Evolutionary conservation across 176 grass and related monocot genomes (phyloP).

Genomic region (Aegilops tauschii): DNA sequence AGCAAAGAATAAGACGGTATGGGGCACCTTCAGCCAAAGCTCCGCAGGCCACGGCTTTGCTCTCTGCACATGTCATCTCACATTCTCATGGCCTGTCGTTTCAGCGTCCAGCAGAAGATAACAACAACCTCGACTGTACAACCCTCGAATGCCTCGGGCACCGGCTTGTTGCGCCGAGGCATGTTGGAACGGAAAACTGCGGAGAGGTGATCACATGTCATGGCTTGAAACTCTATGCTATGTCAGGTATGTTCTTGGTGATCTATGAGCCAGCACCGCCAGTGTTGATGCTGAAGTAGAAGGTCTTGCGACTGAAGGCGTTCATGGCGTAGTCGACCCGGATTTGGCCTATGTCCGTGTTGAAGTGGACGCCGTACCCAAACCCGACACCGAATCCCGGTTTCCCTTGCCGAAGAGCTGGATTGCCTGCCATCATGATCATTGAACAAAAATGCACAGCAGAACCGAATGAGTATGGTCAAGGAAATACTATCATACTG

Average conservation of each 20-base stretch:
- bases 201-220: neutral
- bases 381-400: slow-evolving; percentile 84
- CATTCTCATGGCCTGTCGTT: neutral
- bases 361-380: slow-evolving; percentile 81
- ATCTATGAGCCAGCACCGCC: slow-evolving; percentile 50
- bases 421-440: slow-evolving; percentile 61
- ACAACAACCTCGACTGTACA: slow-evolving; percentile 29
- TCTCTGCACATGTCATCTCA: neutral
- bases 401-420: slow-evolving; percentile 80
- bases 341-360: slow-evolving; percentile 77
- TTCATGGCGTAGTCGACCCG: slow-evolving; percentile 82
- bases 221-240: slow-evolving; percentile 12
- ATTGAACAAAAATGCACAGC: neutral
- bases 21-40: neutral
- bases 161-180: neutral
- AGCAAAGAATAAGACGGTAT: neutral
- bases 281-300: slow-evolving; percentile 86
- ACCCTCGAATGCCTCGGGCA: neutral
- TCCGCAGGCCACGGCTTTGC: neutral
- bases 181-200: neutral
- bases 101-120: neutral
- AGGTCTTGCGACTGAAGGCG: slow-evolving; percentile 74
- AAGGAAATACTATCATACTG: neutral
- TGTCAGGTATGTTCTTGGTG: slow-evolving; percentile 17
- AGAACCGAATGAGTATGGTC: neutral